These are phyloP conservation scores for Ochromonas danica DNA, from an alignment of 108 stramenopile species.

Conservation along the genomic window DNA sequence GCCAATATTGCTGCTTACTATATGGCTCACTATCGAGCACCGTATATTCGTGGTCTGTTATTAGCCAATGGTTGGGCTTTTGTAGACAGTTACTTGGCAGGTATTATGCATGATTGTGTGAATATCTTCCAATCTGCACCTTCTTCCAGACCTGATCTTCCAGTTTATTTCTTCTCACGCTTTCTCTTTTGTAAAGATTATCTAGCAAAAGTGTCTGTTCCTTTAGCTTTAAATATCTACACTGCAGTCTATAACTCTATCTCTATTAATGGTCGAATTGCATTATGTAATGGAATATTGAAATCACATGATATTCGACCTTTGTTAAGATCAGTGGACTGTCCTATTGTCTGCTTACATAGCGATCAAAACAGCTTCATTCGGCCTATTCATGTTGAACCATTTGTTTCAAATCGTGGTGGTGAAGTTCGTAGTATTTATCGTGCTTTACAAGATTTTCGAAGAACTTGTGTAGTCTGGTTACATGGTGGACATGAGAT, in stretches of 20 bases:
- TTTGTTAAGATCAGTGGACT: slow-evolving; percentile 52
- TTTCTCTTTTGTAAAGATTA: slow-evolving; percentile 74
- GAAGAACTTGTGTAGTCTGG: slow-evolving; percentile 69
- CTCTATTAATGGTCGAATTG: slow-evolving; percentile 66
- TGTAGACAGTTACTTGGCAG: slow-evolving; percentile 76
- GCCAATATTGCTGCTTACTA: slow-evolving; percentile 68
- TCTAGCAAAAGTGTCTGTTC: slow-evolving; percentile 70
- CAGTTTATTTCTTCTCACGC: slow-evolving; percentile 79
- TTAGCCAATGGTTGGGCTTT: slow-evolving; percentile 69
- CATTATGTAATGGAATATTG: slow-evolving; percentile 72
- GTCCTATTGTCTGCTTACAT: slow-evolving; percentile 68
- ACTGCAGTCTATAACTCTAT: slow-evolving; percentile 83
- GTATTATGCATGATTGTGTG: slow-evolving; percentile 77
- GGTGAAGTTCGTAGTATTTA: slow-evolving; percentile 62
- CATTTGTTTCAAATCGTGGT: slow-evolving; percentile 57
- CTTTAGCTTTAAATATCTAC: slow-evolving; percentile 77
- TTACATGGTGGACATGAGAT: slow-evolving; percentile 77
- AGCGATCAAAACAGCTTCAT: slow-evolving; percentile 69
- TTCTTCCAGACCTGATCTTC: slow-evolving; percentile 74
- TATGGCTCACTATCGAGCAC: slow-evolving; percentile 57
- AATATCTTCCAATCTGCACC: slow-evolving; percentile 75
- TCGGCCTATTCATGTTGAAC: slow-evolving; percentile 67
- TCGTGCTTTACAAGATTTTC: slow-evolving; percentile 58
- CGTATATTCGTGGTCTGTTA: slow-evolving; percentile 63
- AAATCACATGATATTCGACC: slow-evolving; percentile 67